These are phyloP conservation scores for Lithohypha guttulata DNA, from an alignment of 2,329 filamentous ascomycete species.

Conservation along the genomic window DNA sequence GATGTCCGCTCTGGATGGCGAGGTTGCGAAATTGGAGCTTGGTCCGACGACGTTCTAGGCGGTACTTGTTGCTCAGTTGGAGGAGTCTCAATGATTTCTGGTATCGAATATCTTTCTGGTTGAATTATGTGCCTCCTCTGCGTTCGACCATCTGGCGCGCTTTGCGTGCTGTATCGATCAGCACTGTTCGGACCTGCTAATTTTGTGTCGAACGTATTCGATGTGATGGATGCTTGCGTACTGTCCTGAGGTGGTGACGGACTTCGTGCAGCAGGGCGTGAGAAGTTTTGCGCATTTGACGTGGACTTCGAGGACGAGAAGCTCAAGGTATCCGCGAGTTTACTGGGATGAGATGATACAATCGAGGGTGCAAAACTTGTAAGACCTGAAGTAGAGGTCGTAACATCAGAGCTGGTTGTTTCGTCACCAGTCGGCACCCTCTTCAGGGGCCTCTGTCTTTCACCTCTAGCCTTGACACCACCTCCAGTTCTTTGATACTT, in stretches of 20 bases:
- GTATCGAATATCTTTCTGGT: conserved; percentile 38
- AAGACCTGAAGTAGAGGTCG: too few species aligned
- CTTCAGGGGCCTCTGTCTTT: conserved; percentile 54
- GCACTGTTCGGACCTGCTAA: conserved; percentile 23
- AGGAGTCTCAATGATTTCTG: conserved; percentile 39
- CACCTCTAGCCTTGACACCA: conserved; percentile 46
- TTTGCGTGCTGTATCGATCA: conserved; percentile 26
- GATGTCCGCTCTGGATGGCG: conserved; percentile 43
- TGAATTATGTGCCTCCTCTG: not conserved
- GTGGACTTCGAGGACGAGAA: conserved; percentile 20
- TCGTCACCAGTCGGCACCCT: conserved; percentile 28
- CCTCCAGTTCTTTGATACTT: conserved; percentile 76
- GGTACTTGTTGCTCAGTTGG: conserved; percentile 15
- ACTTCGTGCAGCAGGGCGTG: conserved; percentile 15
- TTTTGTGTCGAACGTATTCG: conserved; percentile 24
- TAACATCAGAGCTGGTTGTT: too few species aligned
- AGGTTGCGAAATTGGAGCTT: conserved; percentile 26
- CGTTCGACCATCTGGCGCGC: conserved; percentile 29
- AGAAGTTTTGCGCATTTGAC: conserved; percentile 21
- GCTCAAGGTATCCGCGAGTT: conserved; percentile 38
- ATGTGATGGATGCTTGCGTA: conserved; percentile 17
- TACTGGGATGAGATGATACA: too few species aligned
- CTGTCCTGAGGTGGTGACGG: conserved; percentile 11
- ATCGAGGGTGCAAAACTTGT: too few species aligned
- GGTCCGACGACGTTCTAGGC: conserved; percentile 11